These are phyloP conservation scores for Trichoderma harzianum DNA, from an alignment of 2,329 filamentous ascomycete genomes.

Conservation along the genomic window DNA sequence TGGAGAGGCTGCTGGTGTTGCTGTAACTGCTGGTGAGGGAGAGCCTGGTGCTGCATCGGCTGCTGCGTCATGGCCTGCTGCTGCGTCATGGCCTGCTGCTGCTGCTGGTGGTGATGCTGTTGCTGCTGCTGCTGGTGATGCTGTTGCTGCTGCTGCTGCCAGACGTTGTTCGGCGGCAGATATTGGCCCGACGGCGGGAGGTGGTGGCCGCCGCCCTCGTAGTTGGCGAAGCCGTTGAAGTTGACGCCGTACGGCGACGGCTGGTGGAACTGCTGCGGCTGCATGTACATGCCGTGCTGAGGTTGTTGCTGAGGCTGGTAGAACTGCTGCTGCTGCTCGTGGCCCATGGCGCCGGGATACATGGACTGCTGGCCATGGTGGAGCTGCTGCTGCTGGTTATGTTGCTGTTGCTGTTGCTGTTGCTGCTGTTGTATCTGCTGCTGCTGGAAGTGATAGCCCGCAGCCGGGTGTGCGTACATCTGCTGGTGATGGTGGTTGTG, in stretches of 20 bases:
- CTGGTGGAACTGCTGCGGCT: slow-evolving; percentile 25
- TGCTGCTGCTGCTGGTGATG: slow-evolving; percentile 26
- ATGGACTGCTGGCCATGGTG: slow-evolving; percentile 24
- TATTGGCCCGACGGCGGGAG: slow-evolving; percentile 18
- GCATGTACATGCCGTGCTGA: slow-evolving; percentile 22
- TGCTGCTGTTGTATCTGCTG: slow-evolving; percentile 25
- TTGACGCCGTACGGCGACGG: slow-evolving; percentile 14
- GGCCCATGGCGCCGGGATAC: slow-evolving; percentile 17
- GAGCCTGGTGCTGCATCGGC: slow-evolving; percentile 24
- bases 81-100: background rate
- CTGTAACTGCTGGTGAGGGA: slow-evolving; percentile 29
- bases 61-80: slow-evolving; percentile 19
- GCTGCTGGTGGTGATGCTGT: slow-evolving; percentile 22
- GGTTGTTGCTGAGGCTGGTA: slow-evolving; percentile 23
- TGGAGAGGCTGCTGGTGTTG: slow-evolving; percentile 31
- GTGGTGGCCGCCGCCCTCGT: slow-evolving; percentile 19
- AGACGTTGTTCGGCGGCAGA: slow-evolving; percentile 9
- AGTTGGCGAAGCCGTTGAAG: slow-evolving; percentile 15
- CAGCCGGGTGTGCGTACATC: background rate
- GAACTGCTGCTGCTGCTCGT: slow-evolving; percentile 27
- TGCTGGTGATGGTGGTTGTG: slow-evolving; percentile 20
- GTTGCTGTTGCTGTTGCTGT: slow-evolving; percentile 24
- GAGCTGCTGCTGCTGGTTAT: slow-evolving; percentile 18
- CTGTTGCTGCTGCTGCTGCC: slow-evolving; percentile 16
- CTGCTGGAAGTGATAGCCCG: slow-evolving; percentile 22